Conservation (phyloP, 2,329 filamentous ascomycete genomes). For the Fusarium dimerum region DNA sequence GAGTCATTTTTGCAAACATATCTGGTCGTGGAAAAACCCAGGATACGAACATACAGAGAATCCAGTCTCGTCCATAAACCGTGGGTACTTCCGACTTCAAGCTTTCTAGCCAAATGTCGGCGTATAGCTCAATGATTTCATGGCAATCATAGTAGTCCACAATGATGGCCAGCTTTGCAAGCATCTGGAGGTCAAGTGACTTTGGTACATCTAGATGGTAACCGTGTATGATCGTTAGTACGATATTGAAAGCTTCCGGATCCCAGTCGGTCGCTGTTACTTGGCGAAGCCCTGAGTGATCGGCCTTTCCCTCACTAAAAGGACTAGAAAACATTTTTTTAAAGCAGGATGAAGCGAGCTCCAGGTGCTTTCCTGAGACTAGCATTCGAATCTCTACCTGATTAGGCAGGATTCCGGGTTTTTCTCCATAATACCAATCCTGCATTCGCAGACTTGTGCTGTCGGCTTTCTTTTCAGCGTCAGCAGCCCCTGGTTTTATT, state of each 20-base stretch:
- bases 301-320: not conserved
- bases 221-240: constrained; percentile 29
- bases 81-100: not conserved
- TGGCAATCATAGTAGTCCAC: constrained; percentile 30
- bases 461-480: not conserved
- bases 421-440: not conserved
- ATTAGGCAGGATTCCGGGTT: rapidly evolving
- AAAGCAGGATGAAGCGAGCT: constrained; percentile 5
- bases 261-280: constrained; percentile 21
- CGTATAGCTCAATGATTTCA: constrained; percentile 10
- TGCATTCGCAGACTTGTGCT: rapidly evolving
- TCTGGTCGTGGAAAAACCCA: constrained; percentile 12
- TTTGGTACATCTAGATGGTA: constrained; percentile 19
- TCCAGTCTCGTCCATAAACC: constrained; percentile 1
- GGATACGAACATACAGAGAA: constrained; percentile 15
- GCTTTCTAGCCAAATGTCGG: constrained; percentile 9
- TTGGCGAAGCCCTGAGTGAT: rapidly evolving
- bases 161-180: constrained; percentile 27
- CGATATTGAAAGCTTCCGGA: constrained; percentile 19
- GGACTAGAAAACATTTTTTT: constrained; percentile 2
- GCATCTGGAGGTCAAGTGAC: constrained; percentile 13
- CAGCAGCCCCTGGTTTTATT: too few relatives aligned
- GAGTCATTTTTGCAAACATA: constrained; percentile 3
- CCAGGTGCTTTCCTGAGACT: constrained; percentile 4
- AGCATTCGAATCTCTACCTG: not conserved